These are phyloP conservation scores for Fraxinus angustifolia DNA, from an alignment of 305 asterid genomes.

Conservation along the genomic window DNA sequence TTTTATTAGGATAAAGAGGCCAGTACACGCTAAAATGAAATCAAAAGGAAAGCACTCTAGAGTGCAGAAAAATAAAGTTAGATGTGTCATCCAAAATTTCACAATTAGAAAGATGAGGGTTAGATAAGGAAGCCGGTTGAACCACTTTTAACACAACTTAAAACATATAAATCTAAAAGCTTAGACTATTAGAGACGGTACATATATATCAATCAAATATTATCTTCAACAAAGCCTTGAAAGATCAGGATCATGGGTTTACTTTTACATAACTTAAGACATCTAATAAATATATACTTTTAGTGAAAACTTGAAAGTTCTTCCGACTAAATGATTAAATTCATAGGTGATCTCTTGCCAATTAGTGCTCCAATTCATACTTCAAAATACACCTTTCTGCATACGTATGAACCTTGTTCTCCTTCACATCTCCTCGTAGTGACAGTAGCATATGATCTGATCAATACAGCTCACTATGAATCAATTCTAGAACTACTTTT, in stretches of 20 bases:
- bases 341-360: not conserved
- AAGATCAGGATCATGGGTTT: conserved; percentile 8
- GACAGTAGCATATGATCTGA: not conserved
- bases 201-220: not conserved
- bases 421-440: not conserved
- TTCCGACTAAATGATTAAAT: not conserved
- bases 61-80: not conserved
- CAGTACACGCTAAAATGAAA: not conserved
- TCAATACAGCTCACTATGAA: not conserved
- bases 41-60: not conserved
- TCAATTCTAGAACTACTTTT: not conserved
- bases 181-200: not conserved
- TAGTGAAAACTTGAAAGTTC: conserved; percentile 3
- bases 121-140: not conserved
- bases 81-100: not conserved
- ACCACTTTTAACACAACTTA: not conserved
- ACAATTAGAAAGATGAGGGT: not conserved
- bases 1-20: not conserved
- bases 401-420: not conserved
- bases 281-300: not conserved
- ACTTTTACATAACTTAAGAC: not conserved
- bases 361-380: not conserved
- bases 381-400: not conserved
- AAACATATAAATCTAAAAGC: not conserved
- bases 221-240: conserved; percentile 9